A percentile compares a stretch with the other conserved stretches of the same genome.
Evolutionary conservation across 2,329 filamentous ascomycete genomes (phyloP).

Genomic region (Triangularia verruculosa): DNA sequence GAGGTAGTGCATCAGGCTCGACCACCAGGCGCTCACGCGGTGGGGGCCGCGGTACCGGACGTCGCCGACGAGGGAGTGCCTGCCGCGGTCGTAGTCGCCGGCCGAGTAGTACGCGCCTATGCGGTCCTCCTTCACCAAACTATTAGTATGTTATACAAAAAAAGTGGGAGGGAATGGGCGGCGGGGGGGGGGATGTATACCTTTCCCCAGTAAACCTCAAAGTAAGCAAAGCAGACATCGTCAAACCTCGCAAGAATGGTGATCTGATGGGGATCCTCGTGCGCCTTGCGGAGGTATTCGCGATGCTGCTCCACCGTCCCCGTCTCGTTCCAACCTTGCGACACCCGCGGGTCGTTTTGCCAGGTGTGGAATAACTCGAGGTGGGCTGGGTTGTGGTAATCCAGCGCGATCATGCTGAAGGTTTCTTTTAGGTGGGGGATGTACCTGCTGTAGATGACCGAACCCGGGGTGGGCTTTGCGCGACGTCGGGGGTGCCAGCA

Average conservation of each 20-base stretch:
- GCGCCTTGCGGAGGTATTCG: conserved; percentile 65
- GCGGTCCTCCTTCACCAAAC: conserved; percentile 57
- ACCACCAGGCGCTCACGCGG: conserved; percentile 61
- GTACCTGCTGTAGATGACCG: conserved; percentile 73
- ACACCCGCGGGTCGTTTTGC: conserved; percentile 82
- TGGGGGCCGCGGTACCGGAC: conserved; percentile 59
- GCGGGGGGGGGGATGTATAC: conserved; percentile 31
- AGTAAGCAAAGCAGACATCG: conserved; percentile 70
- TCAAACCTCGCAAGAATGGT: conserved; percentile 70
- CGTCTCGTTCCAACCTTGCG: conserved; percentile 76
- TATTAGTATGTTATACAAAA: no score
- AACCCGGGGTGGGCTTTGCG: conserved; percentile 67
- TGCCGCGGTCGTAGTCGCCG: conserved; percentile 55
- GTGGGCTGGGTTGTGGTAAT: conserved; percentile 63
- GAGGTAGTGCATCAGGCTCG: conserved; percentile 59
- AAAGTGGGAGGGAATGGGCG: no score
- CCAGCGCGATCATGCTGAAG: conserved; percentile 73
- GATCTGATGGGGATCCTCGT: conserved; percentile 69
- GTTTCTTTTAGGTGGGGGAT: conserved; percentile 72
- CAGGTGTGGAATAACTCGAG: conserved; percentile 70
- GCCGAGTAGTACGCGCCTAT: conserved; percentile 56
- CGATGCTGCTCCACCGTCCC: conserved; percentile 72
- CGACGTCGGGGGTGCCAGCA: conserved; percentile 67
- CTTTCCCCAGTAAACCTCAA: conserved; percentile 76
- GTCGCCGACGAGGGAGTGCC: conserved; percentile 58